These are phyloP conservation scores for Nothophytophthora sp. DNA, from an alignment of 352 stramenopile genomes.

Conservation along the genomic window DNA sequence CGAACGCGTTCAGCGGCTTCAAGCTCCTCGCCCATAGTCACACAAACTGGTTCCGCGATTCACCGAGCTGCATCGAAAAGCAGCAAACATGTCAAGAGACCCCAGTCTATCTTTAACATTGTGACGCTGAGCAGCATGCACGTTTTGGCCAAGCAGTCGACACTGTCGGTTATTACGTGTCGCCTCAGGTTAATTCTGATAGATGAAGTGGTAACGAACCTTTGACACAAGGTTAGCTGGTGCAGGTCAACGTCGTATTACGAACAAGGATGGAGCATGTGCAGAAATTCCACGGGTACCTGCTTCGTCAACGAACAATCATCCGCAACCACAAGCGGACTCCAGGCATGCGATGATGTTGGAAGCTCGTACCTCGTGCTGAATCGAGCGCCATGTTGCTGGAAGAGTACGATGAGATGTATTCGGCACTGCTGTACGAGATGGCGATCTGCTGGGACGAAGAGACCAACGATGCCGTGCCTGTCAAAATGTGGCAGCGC, in stretches of 20 bases:
- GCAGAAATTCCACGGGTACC: slow-evolving; percentile 33
- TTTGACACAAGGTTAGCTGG: slow-evolving; percentile 10
- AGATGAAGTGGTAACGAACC: no score
- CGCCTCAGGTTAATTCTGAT: no score
- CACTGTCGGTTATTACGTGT: no score
- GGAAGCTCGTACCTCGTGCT: slow-evolving; percentile 23
- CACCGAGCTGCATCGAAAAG: not conserved
- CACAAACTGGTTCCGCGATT: slow-evolving; percentile 1
- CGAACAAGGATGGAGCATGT: slow-evolving; percentile 56
- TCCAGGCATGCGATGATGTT: slow-evolving; percentile 49
- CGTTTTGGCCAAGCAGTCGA: no score
- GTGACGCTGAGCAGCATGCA: no score
- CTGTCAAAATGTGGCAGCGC: slow-evolving; percentile 51
- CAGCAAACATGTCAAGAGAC: no score
- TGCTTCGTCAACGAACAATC: slow-evolving; percentile 47
- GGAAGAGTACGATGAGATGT: slow-evolving; percentile 48
- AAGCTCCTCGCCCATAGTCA: slow-evolving; percentile 32
- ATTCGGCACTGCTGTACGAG: slow-evolving; percentile 55
- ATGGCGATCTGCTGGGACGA: slow-evolving; percentile 70
- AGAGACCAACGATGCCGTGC: slow-evolving; percentile 41
- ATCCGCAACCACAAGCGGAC: slow-evolving; percentile 45
- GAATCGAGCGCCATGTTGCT: slow-evolving; percentile 19
- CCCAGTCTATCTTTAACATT: no score
- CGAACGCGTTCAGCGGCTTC: slow-evolving; percentile 62
- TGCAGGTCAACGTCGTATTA: not conserved